These are phyloP conservation scores for Calonectria naviculata DNA, from an alignment of 2,329 filamentous ascomycete species.

Conservation along the genomic window DNA sequence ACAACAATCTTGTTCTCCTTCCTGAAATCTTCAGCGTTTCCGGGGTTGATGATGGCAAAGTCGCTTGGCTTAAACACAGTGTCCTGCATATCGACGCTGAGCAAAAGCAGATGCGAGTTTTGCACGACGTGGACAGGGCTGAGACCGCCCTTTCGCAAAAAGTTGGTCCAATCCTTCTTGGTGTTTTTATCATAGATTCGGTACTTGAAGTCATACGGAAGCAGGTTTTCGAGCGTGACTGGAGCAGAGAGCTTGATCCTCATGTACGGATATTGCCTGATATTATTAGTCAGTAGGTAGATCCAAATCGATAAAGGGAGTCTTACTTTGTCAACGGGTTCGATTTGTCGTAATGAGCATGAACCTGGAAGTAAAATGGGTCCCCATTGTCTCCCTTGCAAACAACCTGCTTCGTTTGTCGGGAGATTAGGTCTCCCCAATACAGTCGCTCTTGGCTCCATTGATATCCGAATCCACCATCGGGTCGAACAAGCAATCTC, in stretches of 20 bases:
- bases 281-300: conserved; percentile 36
- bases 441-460: conserved; percentile 93
- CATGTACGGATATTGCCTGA: conserved; percentile 92
- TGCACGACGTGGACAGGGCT: conserved; percentile 98
- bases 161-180: conserved; percentile 99
- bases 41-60: conserved; percentile 96
- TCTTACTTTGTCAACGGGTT: conserved; percentile 81
- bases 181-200: conserved; percentile 99
- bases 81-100: conserved; percentile 97
- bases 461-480: conserved; percentile 95
- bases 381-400: conserved; percentile 89
- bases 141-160: conserved; percentile 93
- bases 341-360: conserved; percentile 84
- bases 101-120: conserved; percentile 88
- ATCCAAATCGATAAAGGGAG: background rate
- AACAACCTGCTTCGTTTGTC: conserved; percentile 86
- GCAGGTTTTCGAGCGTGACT: conserved; percentile 90
- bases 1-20: conserved; percentile 83
- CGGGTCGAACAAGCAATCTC: conserved; percentile 86
- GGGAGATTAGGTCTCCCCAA: conserved; percentile 91
- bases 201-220: conserved; percentile 99
- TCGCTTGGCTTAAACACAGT: conserved; percentile 95
- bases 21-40: conserved; percentile 86
- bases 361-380: conserved; percentile 97
- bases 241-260: conserved; percentile 90